phyloP scores from a whole-genome alignment of 2,329 filamentous ascomycete genomes.

The Trichoderma aggressivum region DNA sequence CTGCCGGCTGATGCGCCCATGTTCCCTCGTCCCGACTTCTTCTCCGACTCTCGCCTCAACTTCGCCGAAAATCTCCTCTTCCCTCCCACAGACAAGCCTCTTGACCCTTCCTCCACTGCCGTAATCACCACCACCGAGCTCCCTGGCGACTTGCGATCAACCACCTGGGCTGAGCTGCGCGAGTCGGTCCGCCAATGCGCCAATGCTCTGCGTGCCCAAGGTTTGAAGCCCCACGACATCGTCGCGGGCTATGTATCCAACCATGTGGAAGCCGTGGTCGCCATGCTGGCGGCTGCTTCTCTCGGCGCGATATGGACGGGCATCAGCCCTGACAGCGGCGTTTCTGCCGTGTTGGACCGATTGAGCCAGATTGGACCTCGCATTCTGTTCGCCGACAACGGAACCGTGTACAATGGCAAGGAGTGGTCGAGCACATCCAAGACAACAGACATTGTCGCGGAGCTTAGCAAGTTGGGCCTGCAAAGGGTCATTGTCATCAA shows the following conservation, averaged over 20 bases:
- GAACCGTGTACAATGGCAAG: slow-evolving; percentile 86
- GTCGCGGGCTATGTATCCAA: slow-evolving; percentile 83
- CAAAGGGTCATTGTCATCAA: slow-evolving; percentile 72
- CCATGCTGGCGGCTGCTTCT: slow-evolving; percentile 79
- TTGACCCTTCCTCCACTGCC: slow-evolving; percentile 59
- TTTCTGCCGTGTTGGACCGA: slow-evolving; percentile 85
- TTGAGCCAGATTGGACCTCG: slow-evolving; percentile 80
- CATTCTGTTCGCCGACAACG: slow-evolving; percentile 83
- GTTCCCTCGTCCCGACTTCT: slow-evolving; percentile 87
- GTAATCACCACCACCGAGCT: slow-evolving; percentile 79
- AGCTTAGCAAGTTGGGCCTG: slow-evolving; percentile 58
- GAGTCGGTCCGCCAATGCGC: slow-evolving; percentile 74
- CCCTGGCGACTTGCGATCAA: slow-evolving; percentile 53
- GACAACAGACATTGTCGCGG: slow-evolving; percentile 69
- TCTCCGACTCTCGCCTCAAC: slow-evolving; percentile 74
- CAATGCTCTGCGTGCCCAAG: slow-evolving; percentile 63
- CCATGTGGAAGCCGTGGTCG: slow-evolving; percentile 79
- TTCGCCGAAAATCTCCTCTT: slow-evolving; percentile 95
- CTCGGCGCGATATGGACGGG: slow-evolving; percentile 90
- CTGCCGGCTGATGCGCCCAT: slow-evolving; percentile 65
- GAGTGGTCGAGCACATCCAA: slow-evolving; percentile 78
- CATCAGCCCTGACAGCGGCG: slow-evolving; percentile 87
- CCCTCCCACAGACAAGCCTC: slow-evolving; percentile 47
- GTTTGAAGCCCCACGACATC: slow-evolving; percentile 55
- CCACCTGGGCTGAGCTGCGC: slow-evolving; percentile 75